Percentiles rank a stretch among this genome's conserved stretches.
These are phyloP conservation scores for Wickerhamiella lipophila DNA, from an alignment of 805 yeast species.

Conservation along the genomic window DNA sequence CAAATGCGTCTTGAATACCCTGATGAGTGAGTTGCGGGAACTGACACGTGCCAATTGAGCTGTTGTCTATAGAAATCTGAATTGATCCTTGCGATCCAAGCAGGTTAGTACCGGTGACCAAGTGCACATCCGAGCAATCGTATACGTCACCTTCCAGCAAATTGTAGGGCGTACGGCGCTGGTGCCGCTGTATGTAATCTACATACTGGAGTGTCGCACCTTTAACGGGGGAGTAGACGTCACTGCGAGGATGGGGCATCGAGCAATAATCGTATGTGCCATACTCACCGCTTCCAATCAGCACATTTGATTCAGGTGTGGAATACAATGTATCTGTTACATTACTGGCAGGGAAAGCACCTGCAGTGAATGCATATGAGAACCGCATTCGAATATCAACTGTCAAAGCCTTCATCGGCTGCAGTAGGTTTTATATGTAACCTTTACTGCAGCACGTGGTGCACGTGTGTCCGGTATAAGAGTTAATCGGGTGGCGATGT, in stretches of 20 bases:
- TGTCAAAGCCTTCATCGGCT: neutral
- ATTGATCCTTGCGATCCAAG: neutral
- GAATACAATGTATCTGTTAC: neutral
- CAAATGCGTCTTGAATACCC: slow-evolving; percentile 31
- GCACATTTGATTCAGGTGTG: slow-evolving; percentile 1
- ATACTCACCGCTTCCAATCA: neutral
- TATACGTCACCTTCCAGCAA: slow-evolving; percentile 28
- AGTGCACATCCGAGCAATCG: slow-evolving; percentile 26
- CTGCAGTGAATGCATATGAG: neutral
- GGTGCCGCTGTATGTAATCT: slow-evolving; percentile 35
- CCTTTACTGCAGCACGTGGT: neutral
- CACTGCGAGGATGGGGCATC: slow-evolving; percentile 35
- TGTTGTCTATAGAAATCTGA: slow-evolving; percentile 17
- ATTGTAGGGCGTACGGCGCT: slow-evolving; percentile 35
- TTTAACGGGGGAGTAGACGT: slow-evolving; percentile 21
- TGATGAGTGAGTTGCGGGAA: slow-evolving; percentile 33
- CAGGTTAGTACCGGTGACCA: slow-evolving; percentile 26
- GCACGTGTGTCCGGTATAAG: neutral
- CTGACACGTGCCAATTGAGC: slow-evolving; percentile 28
- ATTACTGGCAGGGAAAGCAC: neutral
- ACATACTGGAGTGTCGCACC: slow-evolving; percentile 26
- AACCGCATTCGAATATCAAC: neutral
- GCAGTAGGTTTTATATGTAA: neutral
- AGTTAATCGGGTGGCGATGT: too few species aligned
- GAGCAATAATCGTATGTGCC: slow-evolving; percentile 32